These are phyloP conservation scores for Hypholoma fasciculare DNA, from an alignment of 768 basidiomycete genomes.

Conservation along the genomic window DNA sequence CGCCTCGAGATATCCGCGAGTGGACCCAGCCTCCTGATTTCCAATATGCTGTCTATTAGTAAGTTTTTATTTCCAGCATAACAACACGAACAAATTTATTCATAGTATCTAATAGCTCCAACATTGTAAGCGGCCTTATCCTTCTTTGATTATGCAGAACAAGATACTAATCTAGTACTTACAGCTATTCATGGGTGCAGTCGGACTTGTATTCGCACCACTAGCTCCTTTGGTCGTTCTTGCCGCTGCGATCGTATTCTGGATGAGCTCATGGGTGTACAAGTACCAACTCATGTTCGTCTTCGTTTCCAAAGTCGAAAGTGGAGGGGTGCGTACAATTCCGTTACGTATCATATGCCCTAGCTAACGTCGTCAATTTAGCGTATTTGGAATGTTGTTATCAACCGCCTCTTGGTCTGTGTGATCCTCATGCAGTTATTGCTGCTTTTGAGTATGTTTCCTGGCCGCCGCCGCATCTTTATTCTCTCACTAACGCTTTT, in stretches of 20 bases:
- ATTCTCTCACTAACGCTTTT: constrained; percentile 4
- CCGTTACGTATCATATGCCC: background rate
- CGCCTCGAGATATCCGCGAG: constrained; percentile 78
- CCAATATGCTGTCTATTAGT: constrained; percentile 76
- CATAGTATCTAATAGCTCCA: constrained; percentile 58
- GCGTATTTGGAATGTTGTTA: constrained; percentile 93
- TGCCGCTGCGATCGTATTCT: constrained; percentile 83
- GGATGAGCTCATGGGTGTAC: constrained; percentile 85
- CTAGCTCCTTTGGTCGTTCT: constrained; percentile 88
- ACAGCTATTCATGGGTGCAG: constrained; percentile 83
- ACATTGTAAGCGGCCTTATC: constrained; percentile 22
- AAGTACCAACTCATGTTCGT: constrained; percentile 99
- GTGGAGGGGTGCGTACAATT: constrained; percentile 74
- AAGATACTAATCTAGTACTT: constrained; percentile 12
- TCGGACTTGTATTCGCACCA: constrained; percentile 92
- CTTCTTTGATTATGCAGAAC: no score
- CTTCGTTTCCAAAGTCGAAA: constrained; percentile 85
- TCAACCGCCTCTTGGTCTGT: constrained; percentile 83
- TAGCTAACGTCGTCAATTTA: constrained; percentile 26
- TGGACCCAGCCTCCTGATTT: constrained; percentile 79
- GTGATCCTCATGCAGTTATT: constrained; percentile 85
- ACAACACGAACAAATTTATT: constrained; percentile 84
- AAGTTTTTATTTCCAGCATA: constrained; percentile 87
- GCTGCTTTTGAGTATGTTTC: constrained; percentile 79
- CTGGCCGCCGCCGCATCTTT: background rate